Evolutionary conservation across 208 protist genomes (phyloP), one percentile per base, ranked within the genome.

Genomic region (Trypanosoma boissoni): DNA sequence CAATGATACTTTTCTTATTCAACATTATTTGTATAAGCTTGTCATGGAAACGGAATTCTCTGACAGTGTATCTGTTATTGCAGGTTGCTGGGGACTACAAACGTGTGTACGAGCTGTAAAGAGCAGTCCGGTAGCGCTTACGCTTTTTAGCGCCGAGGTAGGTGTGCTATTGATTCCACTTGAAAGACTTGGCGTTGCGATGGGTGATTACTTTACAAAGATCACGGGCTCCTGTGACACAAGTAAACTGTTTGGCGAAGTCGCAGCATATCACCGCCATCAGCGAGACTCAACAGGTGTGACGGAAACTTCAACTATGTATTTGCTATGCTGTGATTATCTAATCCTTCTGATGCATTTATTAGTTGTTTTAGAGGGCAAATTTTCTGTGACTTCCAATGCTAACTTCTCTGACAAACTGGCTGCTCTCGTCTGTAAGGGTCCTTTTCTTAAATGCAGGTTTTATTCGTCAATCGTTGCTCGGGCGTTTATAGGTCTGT

Each of bases 361-460:
- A 23, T 31, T 68, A 29, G 49, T n/a, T 32, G 24, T 68, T 27
- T 16, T 63, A 43, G 60, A 68, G 18, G 45, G 48, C 51, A 66
- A 58, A 28, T 29, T 24, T 3, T 12, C 27, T 10, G 58, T 49
- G 24, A 31, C 39, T 32, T 53, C 27, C 1, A 55, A n/a, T 27
- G 46, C n/a, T 24, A 29, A 20, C 28, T 3, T 72, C 27, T 58
- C 21, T 21, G 18, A 23, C 20, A 46, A 42, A 49, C 46, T 74
- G 31, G 27, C 44, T 24, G 6, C 37, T 1, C 52, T 48, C 23
- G 32, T 63, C 26, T 20, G 28, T 41, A 28, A 31, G 4, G 68
- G 68, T 1, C 68, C 68, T 32, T 68, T 74, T 61, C 54, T 74
- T 44, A 7, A 57, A 16, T 74, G 68, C 39, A n/a, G 61, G n/a